Percentiles rank a stretch among this genome's conserved stretches.
Conservation (phyloP, 1,284 basidiomycete species). For the Papiliotrema nemorosa region DNA sequence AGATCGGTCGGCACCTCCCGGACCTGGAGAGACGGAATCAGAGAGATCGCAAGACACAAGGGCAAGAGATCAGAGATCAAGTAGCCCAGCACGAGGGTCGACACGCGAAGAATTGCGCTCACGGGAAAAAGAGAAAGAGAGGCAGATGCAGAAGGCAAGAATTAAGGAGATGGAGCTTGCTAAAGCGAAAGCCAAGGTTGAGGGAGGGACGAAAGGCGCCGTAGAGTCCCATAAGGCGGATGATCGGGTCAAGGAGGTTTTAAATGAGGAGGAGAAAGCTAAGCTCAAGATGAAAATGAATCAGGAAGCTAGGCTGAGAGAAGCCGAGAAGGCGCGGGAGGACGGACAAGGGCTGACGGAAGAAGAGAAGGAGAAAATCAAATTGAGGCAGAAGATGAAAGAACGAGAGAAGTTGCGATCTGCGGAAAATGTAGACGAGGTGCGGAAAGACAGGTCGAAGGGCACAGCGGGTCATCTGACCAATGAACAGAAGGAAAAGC, state of each 20-base stretch:
- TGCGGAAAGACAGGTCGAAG: not conserved
- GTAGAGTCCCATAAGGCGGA: no score
- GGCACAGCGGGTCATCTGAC: no score
- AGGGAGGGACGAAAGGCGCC: no score
- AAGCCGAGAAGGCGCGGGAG: not conserved
- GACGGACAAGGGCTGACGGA: not conserved
- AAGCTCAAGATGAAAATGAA: conserved; percentile 3
- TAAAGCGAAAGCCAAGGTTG: not conserved
- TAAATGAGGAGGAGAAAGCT: conserved; percentile 6
- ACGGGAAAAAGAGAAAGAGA: not conserved
- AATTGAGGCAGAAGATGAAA: not conserved
- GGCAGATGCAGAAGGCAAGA: not conserved
- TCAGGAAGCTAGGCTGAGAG: not conserved
- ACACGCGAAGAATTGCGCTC: not conserved
- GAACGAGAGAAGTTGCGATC: not conserved
- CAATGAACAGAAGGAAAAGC: not conserved
- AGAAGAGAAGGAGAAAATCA: conserved; percentile 6
- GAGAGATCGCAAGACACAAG: no score
- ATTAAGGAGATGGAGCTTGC: not conserved
- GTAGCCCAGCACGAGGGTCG: not conserved
- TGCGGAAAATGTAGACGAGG: not conserved
- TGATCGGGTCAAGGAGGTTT: not conserved
- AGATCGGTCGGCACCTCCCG: conserved; percentile 9
- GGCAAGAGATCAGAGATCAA: no score
- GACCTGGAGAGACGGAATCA: not conserved